phyloP scores from a whole-genome alignment of 129 eudicot species.

The Flaveria robusta region DNA sequence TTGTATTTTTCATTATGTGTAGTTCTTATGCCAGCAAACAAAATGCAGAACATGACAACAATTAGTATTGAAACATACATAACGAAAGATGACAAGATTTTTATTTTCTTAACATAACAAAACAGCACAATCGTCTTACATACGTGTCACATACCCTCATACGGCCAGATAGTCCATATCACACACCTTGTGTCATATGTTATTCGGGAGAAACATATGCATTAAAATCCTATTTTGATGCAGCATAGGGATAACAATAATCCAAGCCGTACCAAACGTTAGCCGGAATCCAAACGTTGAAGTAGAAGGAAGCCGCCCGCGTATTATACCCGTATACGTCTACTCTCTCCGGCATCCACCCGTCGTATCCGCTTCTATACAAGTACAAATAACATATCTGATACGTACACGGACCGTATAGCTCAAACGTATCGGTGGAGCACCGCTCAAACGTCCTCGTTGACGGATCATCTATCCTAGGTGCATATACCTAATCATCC shows the following conservation, averaged over 20 bases:
- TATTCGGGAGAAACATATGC: background rate
- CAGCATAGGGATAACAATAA: slow-evolving; percentile 40
- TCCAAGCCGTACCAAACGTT: slow-evolving; percentile 66
- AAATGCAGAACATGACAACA: background rate
- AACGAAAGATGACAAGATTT: background rate
- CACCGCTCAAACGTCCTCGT: slow-evolving; percentile 71
- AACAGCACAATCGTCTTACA: background rate
- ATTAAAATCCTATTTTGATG: background rate
- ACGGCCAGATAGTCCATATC: background rate
- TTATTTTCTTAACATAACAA: background rate
- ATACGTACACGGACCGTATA: slow-evolving; percentile 78
- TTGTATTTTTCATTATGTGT: background rate
- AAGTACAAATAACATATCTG: slow-evolving; percentile 71
- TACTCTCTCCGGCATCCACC: slow-evolving; percentile 80
- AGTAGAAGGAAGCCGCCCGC: slow-evolving; percentile 52
- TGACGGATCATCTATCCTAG: slow-evolving; percentile 73
- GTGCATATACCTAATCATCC: slow-evolving; percentile 67
- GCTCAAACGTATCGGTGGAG: slow-evolving; percentile 60
- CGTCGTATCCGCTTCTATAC: slow-evolving; percentile 82
- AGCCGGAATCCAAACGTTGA: slow-evolving; percentile 56
- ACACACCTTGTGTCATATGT: slow-evolving; percentile 10
- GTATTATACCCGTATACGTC: slow-evolving; percentile 62
- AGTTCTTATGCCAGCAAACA: background rate
- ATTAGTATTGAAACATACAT: background rate
- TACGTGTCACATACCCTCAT: background rate